Conservation (phyloP, 2,329 filamentous ascomycete species). For the Chalara sp. region DNA sequence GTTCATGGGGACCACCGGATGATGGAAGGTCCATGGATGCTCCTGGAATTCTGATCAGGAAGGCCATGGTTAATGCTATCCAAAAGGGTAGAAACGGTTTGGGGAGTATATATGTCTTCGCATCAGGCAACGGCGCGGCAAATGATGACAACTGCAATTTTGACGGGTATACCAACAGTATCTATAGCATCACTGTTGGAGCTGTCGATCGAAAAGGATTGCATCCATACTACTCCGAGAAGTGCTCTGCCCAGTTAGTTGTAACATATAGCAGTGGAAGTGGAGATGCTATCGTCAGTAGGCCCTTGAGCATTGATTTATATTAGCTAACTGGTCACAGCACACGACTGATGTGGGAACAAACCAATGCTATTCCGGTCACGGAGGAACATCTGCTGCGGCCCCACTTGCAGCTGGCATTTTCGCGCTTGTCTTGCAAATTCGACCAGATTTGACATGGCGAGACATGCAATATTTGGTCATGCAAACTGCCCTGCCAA, state of each 20-base stretch:
- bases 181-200: conserved; percentile 96
- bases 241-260: conserved; percentile 89
- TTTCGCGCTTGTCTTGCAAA: conserved; percentile 78
- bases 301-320: not conserved
- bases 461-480: conserved; percentile 90
- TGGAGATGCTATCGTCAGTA: conserved; percentile 69
- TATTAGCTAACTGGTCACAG: conserved; percentile 28
- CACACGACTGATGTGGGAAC: conserved; percentile 92
- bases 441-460: conserved; percentile 84
- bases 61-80: conserved; percentile 86
- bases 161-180: conserved; percentile 98
- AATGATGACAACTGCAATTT: conserved; percentile 97
- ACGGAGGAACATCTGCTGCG: conserved; percentile 93
- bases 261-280: conserved; percentile 94
- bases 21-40: conserved; percentile 92
- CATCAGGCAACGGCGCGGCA: conserved; percentile 85
- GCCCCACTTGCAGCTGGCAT: conserved; percentile 89
- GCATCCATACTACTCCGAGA: conserved; percentile 96
- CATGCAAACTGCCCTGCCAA: conserved; percentile 73
- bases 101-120: conserved; percentile 94
- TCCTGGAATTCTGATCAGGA: conserved; percentile 79
- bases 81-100: conserved; percentile 78
- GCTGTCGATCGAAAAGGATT: conserved; percentile 79
- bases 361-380: conserved; percentile 70
- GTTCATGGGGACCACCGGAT: conserved; percentile 95